Base-by-base conservation (phyloP, 2,329 filamentous ascomycete genomes). In the Epichloe festucae region DNA sequence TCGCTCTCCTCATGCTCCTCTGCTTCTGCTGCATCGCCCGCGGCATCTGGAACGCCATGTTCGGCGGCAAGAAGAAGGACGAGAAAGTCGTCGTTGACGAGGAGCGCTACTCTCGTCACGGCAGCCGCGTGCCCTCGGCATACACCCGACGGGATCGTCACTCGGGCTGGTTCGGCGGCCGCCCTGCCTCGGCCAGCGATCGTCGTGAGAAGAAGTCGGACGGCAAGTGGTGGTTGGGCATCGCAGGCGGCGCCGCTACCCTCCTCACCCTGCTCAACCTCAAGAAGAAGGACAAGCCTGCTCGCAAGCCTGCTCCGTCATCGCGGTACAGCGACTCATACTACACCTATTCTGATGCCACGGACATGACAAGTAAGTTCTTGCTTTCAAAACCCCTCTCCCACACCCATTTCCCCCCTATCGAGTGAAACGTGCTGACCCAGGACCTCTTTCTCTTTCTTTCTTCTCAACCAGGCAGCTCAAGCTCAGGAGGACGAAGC, bases 1-100 rank as follows among this genome's bases (percentile, higher is more conserved):
- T 89, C 38, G 67, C 76, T 41, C 71, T 90, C 2, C 76, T 90
- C 21, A 70, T 84, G 4, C 74, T 87, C 7, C 69, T 89, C 61
- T 89, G 84, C 73, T 82, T 87, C 70, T 89, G 81, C 75, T 87
- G 84, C 71, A 81, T 83, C 54, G 74, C 77, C 53, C 74, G 77
- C 56, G 78, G 78, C 14, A 69, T 83, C 43, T 85, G 81, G 75
- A 73, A 79, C 56, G 75, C 76, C 47, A 65, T 86, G 58, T 78
- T 87, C 56, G 83, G 82, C 35, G 75, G 79, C 59, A 72, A 71
- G 58, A 72, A 72, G 58, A 74, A 73, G 60, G 71, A 70, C 23
- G 78, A 81, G 55, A 68, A 71, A 46, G 76, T 82, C 59, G 80
- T 84, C 46, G 70, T 81, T 51, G 72, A 77, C 59, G 81, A 86